Percentiles rank a stretch among this genome's conserved stretches.
Conservation (phyloP, 805 yeast species). For the Pichia gijzeniarum region DNA sequence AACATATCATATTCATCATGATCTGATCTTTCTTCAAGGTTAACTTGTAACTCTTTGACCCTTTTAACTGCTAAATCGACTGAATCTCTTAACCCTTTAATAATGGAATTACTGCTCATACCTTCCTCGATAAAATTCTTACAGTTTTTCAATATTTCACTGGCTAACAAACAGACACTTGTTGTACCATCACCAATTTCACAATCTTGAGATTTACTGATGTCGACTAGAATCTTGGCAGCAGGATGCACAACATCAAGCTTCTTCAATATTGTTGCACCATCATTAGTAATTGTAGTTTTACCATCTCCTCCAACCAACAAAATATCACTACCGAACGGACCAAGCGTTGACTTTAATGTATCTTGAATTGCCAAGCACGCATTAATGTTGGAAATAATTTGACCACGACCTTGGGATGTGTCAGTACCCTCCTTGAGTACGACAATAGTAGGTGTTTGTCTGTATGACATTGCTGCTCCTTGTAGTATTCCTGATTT, state of each 20-base stretch:
- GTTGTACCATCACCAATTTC: conserved; percentile 99
- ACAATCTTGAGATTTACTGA: conserved; percentile 93
- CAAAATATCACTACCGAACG: conserved; percentile 92
- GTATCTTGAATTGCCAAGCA: conserved; percentile 97
- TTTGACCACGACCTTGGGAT: conserved; percentile 95
- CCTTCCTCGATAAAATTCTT: conserved; percentile 93
- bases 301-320: conserved; percentile 72
- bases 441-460: conserved; percentile 97
- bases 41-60: conserved; percentile 69
- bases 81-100: conserved; percentile 83
- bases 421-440: conserved; percentile 97
- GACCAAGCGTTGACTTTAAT: conserved; percentile 90
- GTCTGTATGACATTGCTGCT: conserved; percentile 71
- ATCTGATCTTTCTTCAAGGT: conserved; percentile 43
- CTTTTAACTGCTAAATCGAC: conserved; percentile 66
- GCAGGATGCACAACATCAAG: conserved; percentile 98
- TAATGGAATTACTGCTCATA: conserved; percentile 81
- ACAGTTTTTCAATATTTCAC: conserved; percentile 88
- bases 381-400: conserved; percentile 91
- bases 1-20: conserved; percentile 63
- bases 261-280: conserved; percentile 90
- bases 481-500: no score
- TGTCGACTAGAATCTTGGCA: conserved; percentile 90
- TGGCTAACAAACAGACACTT: conserved; percentile 88
- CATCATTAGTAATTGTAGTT: conserved; percentile 96